Evolutionary conservation across 345 rosid species (phyloP).

Genomic region (Zanthoxylum bungeanum): DNA sequence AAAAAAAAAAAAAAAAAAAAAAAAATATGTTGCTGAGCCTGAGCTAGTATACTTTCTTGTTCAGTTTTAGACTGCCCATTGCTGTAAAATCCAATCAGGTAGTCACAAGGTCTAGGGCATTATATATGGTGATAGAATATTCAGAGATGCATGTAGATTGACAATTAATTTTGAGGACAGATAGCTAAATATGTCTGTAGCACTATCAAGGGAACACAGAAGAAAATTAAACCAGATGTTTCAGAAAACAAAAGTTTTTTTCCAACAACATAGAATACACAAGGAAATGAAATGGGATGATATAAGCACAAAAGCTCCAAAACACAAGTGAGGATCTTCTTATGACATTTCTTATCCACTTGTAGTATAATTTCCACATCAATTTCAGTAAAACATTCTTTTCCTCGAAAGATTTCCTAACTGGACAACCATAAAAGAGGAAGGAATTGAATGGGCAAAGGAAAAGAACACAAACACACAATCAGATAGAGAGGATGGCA

Average conservation of each 20-base stretch:
- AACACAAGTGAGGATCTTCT: not conserved
- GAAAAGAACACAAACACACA: not conserved
- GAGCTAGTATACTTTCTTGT: conserved; percentile 25
- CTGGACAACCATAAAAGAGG: not conserved
- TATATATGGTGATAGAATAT: not conserved
- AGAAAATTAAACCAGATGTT: not conserved
- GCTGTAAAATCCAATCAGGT: conserved; percentile 7
- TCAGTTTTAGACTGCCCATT: conserved; percentile 26
- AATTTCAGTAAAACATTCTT: not conserved
- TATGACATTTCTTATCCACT: not conserved
- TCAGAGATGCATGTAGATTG: not conserved
- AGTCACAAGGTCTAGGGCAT: conserved; percentile 7
- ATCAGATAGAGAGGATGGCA: not conserved
- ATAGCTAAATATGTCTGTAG: not conserved
- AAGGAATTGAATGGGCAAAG: conserved; percentile 1
- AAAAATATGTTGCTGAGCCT: conserved; percentile 34
- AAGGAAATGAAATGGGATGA: not conserved
- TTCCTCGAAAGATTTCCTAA: not conserved
- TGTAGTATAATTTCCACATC: not conserved
- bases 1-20: too few relatives aligned
- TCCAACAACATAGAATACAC: not conserved
- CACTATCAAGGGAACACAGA: not conserved
- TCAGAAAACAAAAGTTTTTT: not conserved
- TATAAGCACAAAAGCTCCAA: not conserved
- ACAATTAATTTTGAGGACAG: not conserved